Evolutionary conservation across 306 rosid species (phyloP).

Genomic region (Urtica urens): DNA sequence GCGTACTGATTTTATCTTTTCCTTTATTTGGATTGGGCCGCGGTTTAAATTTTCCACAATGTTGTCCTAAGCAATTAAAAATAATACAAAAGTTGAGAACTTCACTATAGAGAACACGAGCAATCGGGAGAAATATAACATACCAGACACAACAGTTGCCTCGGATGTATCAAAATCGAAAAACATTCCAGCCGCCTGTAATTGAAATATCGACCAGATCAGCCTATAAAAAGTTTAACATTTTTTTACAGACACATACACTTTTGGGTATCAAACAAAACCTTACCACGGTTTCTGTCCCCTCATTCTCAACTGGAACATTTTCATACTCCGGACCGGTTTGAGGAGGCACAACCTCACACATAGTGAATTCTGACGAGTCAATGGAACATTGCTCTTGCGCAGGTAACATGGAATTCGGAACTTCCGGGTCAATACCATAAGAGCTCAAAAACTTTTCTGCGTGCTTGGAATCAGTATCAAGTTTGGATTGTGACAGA

Average conservation of each 20-base stretch:
- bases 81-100: neutral
- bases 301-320: slow-evolving; percentile 13
- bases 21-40: slow-evolving; percentile 21
- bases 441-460: slow-evolving; percentile 12
- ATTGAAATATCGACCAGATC: slow-evolving; percentile 13
- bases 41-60: slow-evolving; percentile 26
- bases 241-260: neutral
- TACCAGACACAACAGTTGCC: slow-evolving; percentile 21
- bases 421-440: slow-evolving; percentile 7
- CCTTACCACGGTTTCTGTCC: slow-evolving; percentile 27
- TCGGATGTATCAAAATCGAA: slow-evolving; percentile 14
- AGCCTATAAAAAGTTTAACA: neutral
- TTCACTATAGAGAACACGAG: slow-evolving; percentile 2
- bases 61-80: slow-evolving; percentile 11
- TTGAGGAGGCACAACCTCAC: slow-evolving; percentile 30
- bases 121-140: neutral
- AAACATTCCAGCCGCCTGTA: slow-evolving; percentile 35
- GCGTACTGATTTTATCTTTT: slow-evolving; percentile 13
- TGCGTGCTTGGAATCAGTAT: neutral
- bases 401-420: slow-evolving; percentile 10
- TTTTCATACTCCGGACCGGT: slow-evolving; percentile 11
- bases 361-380: slow-evolving; percentile 9
- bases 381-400: slow-evolving; percentile 15
- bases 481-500: neutral
- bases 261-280: neutral